Conservation (phyloP, 805 yeast genomes). For the Cyberlindnera sargentensis region DNA sequence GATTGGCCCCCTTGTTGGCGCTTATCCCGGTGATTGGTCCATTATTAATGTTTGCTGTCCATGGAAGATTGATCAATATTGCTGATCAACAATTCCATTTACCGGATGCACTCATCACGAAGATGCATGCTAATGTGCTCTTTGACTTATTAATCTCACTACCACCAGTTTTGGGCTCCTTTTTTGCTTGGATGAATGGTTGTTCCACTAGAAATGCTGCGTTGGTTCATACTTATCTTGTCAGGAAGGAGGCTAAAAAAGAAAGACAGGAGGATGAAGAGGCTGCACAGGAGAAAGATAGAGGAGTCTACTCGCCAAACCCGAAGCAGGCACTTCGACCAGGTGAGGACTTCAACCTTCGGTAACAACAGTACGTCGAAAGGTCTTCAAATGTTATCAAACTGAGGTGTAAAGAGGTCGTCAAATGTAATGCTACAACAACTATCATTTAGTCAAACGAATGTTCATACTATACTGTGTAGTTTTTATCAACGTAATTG, state of each 20-base stretch:
- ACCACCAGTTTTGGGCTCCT: constrained; percentile 74
- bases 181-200: constrained; percentile 74
- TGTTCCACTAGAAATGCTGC: constrained; percentile 91
- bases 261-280: not conserved
- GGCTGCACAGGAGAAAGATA: not conserved
- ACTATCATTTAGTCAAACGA: too few relatives aligned
- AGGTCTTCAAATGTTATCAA: too few relatives aligned
- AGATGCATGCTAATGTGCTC: constrained; percentile 69
- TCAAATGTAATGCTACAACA: too few relatives aligned
- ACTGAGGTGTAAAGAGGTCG: too few relatives aligned
- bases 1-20: constrained; percentile 67
- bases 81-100: constrained; percentile 52
- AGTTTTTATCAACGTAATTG: constrained; percentile 58
- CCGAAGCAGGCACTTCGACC: too few relatives aligned
- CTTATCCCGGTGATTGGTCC: constrained; percentile 86
- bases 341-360: not conserved
- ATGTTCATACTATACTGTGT: too few relatives aligned
- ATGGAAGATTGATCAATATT: constrained; percentile 53
- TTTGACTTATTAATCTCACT: constrained; percentile 69
- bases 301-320: not conserved
- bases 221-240: constrained; percentile 43
- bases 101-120: constrained; percentile 53
- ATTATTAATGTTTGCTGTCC: constrained; percentile 68
- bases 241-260: constrained; percentile 12
- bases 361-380: not conserved